Conservation (phyloP, 257 asterid species). For the Parsonsia alboflavescens region DNA sequence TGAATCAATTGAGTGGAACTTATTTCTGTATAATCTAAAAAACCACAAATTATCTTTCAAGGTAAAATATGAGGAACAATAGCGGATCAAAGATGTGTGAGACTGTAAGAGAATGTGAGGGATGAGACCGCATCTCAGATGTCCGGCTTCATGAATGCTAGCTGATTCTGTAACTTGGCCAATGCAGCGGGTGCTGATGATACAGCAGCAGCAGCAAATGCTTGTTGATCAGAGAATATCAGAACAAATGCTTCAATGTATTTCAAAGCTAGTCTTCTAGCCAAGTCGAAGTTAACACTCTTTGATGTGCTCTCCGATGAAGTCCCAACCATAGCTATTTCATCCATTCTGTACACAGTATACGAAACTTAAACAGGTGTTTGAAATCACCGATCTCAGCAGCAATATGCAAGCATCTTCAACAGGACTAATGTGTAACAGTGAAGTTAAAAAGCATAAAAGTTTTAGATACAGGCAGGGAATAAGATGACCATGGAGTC, state of each 20-base stretch:
- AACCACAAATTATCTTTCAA: too few relatives aligned
- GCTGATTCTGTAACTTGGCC: slow-evolving; percentile 59
- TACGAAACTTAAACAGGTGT: too few relatives aligned
- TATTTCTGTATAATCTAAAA: background rate
- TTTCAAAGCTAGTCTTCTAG: slow-evolving; percentile 63
- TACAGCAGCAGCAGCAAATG: slow-evolving; percentile 69
- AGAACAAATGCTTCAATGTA: too few relatives aligned
- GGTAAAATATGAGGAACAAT: background rate
- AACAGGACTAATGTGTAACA: background rate
- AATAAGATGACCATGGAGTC: background rate
- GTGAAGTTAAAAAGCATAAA: background rate
- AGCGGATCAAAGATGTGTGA: background rate
- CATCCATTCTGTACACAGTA: slow-evolving; percentile 82
- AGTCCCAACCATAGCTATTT: slow-evolving; percentile 47
- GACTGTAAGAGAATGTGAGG: background rate
- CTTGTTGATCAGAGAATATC: too few relatives aligned
- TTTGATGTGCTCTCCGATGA: slow-evolving; percentile 57
- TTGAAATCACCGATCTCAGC: too few relatives aligned
- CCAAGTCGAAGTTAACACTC: slow-evolving; percentile 51
- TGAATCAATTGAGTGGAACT: background rate
- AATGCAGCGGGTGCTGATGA: slow-evolving; percentile 64
- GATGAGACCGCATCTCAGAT: slow-evolving; percentile 72
- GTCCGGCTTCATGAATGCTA: too few relatives aligned
- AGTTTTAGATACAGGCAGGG: background rate
- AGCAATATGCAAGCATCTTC: too few relatives aligned